These are phyloP conservation scores for Coemansia sp. DNA, from an alignment of 192 early-diverging fungal species.

Conservation along the genomic window DNA sequence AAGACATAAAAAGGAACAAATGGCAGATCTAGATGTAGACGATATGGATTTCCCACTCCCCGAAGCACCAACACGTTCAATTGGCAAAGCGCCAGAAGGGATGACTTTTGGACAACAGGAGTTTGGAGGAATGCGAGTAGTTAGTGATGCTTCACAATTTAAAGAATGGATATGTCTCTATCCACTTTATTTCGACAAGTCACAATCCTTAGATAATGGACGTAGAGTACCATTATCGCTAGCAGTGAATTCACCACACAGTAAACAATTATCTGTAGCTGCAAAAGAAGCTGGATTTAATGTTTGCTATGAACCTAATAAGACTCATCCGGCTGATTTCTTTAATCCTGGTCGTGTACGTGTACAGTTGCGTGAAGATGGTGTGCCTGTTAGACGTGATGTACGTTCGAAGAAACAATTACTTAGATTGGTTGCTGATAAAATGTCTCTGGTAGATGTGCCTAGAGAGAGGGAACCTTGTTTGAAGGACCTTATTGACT, in stretches of 20 bases:
- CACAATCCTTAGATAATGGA: slow-evolving; percentile 59
- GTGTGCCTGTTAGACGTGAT: slow-evolving; percentile 41
- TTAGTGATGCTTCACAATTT: slow-evolving; percentile 30
- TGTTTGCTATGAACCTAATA: slow-evolving; percentile 64
- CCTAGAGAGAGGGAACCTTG: slow-evolving; percentile 46
- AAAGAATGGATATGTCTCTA: slow-evolving; percentile 70
- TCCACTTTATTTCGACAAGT: slow-evolving; percentile 68
- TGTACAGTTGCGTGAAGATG: slow-evolving; percentile 53
- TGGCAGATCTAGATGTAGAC: slow-evolving; percentile 45
- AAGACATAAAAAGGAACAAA: neutral
- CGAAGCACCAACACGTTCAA: slow-evolving; percentile 9
- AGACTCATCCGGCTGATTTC: slow-evolving; percentile 70
- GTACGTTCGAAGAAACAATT: slow-evolving; percentile 58
- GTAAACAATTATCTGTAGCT: slow-evolving; percentile 63
- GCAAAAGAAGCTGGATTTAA: slow-evolving; percentile 59
- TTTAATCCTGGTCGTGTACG: slow-evolving; percentile 69
- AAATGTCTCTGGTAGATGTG: slow-evolving; percentile 21
- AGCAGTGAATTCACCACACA: slow-evolving; percentile 61
- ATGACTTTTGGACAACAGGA: slow-evolving; percentile 26
- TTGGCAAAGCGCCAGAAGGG: neutral
- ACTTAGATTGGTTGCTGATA: slow-evolving; percentile 19
- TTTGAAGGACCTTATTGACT: slow-evolving; percentile 45
- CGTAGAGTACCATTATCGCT: slow-evolving; percentile 58
- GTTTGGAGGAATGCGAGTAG: slow-evolving; percentile 17
- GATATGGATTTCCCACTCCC: slow-evolving; percentile 57